phyloP scores from a whole-genome alignment of 257 asterid genomes.

The Coffea eugenioides region DNA sequence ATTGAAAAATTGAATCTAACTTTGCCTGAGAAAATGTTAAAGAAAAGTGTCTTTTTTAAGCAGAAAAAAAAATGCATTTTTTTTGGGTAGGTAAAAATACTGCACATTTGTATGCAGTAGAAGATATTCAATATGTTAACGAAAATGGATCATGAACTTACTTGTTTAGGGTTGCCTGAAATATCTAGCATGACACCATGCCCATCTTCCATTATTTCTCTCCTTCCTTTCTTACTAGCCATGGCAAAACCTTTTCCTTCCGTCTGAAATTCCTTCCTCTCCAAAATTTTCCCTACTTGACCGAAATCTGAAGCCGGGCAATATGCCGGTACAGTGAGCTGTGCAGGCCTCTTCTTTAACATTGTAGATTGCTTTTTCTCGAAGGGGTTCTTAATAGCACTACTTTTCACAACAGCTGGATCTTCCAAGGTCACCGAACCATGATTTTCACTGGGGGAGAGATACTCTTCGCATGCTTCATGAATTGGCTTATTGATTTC shows the following conservation, averaged over 20 bases:
- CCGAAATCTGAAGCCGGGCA: slow-evolving; percentile 20
- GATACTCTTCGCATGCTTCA: not conserved
- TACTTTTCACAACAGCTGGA: not conserved
- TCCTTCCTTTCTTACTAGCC: slow-evolving; percentile 48
- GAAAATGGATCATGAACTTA: slow-evolving; percentile 15
- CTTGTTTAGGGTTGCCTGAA: slow-evolving; percentile 46
- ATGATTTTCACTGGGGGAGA: not conserved
- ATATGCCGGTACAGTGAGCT: slow-evolving; percentile 32
- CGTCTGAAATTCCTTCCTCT: slow-evolving; percentile 29
- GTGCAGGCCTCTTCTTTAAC: slow-evolving; percentile 41
- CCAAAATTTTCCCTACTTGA: slow-evolving; percentile 24
- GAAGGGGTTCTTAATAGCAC: not conserved
- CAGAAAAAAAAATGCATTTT: no score
- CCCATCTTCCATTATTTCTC: slow-evolving; percentile 55
- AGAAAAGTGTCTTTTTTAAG: no score
- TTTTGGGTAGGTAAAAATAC: no score
- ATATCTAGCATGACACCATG: slow-evolving; percentile 42
- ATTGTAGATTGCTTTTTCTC: slow-evolving; percentile 14
- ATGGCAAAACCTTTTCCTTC: slow-evolving; percentile 36
- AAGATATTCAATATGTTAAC: not conserved
- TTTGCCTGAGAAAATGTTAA: not conserved
- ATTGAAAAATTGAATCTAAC: no score
- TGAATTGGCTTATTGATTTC: not conserved
- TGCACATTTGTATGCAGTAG: not conserved
- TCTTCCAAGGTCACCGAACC: not conserved